These are phyloP conservation scores for Helenozyma baotianmanensis DNA, from an alignment of 805 yeast species.

Conservation along the genomic window DNA sequence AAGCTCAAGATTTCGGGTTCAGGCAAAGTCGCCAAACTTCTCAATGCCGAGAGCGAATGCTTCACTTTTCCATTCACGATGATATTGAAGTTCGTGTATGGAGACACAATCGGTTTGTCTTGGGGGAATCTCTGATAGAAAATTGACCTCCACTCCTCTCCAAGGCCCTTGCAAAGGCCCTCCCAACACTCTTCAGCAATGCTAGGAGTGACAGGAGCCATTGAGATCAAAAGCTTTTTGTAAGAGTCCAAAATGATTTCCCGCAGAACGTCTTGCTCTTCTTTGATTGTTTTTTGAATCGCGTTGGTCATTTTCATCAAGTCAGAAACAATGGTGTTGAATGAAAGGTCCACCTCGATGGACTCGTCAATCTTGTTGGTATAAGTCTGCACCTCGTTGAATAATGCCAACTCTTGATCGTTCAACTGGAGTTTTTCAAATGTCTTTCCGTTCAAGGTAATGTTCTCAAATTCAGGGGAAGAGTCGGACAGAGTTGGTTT, in stretches of 20 bases:
- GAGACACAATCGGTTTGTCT: constrained; percentile 36
- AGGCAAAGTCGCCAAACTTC: constrained; percentile 37
- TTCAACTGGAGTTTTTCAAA: constrained; percentile 22
- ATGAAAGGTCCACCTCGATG: constrained; percentile 51
- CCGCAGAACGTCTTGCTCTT: constrained; percentile 25
- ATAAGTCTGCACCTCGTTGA: constrained; percentile 51
- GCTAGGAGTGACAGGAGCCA: constrained; percentile 81
- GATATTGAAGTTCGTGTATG: constrained; percentile 45
- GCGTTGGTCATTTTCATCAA: constrained; percentile 75
- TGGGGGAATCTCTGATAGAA: constrained; percentile 66
- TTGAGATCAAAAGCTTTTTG: constrained; percentile 51
- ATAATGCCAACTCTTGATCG: constrained; percentile 49
- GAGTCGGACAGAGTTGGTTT: not conserved
- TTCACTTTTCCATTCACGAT: constrained; percentile 71
- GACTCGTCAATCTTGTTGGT: constrained; percentile 53
- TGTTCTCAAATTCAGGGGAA: constrained; percentile 9
- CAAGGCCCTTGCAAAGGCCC: constrained; percentile 11
- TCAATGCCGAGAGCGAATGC: constrained; percentile 36
- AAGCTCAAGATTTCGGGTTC: constrained; percentile 47
- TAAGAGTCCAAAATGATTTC: constrained; percentile 46
- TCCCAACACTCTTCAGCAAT: constrained; percentile 83
- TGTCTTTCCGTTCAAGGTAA: constrained; percentile 18
- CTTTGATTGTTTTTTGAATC: constrained; percentile 36
- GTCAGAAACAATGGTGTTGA: constrained; percentile 86
- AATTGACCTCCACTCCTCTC: constrained; percentile 43